Percentiles rank a stretch among this genome's conserved stretches.
phyloP scores from a whole-genome alignment of 371 early-diverging fungal genomes.

The Mortierella sp. region DNA sequence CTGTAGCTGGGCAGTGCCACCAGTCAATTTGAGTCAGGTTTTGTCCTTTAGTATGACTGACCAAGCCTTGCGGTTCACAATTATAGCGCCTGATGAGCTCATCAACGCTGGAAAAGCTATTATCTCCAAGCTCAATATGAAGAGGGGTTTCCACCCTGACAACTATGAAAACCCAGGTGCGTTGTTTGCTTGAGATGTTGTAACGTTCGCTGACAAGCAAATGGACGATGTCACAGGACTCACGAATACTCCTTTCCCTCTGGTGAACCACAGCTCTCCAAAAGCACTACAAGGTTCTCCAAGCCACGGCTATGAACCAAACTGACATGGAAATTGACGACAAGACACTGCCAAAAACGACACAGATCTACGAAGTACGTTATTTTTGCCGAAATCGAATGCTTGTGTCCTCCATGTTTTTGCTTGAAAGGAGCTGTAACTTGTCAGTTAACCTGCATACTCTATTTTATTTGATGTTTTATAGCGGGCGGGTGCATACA shows the following conservation, averaged over 20 bases:
- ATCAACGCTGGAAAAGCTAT: slow-evolving; percentile 56
- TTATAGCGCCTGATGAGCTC: slow-evolving; percentile 55
- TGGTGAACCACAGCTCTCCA: slow-evolving; percentile 60
- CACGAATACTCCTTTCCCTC: background rate
- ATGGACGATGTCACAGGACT: background rate
- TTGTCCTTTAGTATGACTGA: background rate
- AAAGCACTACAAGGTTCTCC: slow-evolving; percentile 72
- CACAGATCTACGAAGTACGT: slow-evolving; percentile 38
- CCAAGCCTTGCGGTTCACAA: slow-evolving; percentile 1
- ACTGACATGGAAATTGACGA: slow-evolving; percentile 55
- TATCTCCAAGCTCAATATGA: slow-evolving; percentile 63
- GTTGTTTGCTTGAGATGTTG: slow-evolving; percentile 7
- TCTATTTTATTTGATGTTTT: background rate
- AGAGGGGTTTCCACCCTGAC: slow-evolving; percentile 62
- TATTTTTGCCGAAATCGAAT: background rate
- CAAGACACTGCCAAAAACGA: slow-evolving; percentile 51
- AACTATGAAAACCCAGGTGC: slow-evolving; percentile 75
- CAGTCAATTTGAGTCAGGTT: background rate
- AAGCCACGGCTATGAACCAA: slow-evolving; percentile 69
- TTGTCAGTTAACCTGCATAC: too few species aligned
- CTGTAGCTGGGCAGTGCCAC: background rate
- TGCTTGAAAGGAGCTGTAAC: background rate
- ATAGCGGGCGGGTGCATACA: slow-evolving; percentile 45
- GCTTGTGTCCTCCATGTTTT: background rate
- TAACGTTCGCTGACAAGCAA: background rate